Evolutionary conservation across 2,329 filamentous ascomycete genomes (phyloP), one percentile per base, ranked within the genome.

Genomic region (Colletotrichum agaves): DNA sequence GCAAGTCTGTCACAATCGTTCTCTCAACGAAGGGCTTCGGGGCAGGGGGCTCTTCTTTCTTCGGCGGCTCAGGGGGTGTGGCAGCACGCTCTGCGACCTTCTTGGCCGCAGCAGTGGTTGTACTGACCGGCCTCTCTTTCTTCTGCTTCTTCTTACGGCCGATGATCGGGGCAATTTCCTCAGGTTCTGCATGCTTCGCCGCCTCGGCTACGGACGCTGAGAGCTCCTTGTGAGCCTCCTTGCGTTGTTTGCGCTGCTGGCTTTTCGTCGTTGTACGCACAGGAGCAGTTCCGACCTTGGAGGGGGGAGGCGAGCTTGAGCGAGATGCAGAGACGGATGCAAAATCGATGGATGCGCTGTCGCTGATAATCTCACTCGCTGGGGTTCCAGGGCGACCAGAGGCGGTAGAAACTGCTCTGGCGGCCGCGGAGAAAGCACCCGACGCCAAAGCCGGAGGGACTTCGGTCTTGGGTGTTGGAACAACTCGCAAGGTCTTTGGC

Each of bases 61-160:
- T 71, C 7, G 71, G 61, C 13, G 67, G 49, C 23, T 68, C 49
- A 13, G 63, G 17, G 5, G 68, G 55, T 7, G 61, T 27, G 11
- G 61, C 37, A 5, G 43, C 50, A 5, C 62, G 56, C 46, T 70
- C 69, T 61, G 68, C 50, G 12, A 35, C 35, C 17, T 71, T 69
- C 61, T 73, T 70, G 8, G 56, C 41, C 17, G 63, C 47, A 55
- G 69, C 62, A 0, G 72, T 60, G 47, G 78, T 77, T 17, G 56
- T 31, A n/a, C 17, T 53, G 7, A 61, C 37, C 13, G 78, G 77
- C 73, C 88, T 90, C 73, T 91, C 89, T 79, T 93, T 95, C 83
- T 92, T 94, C 76, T 92, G 88, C 80, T 95, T 96, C 83, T 93
- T 95, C 83, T 94, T 94, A 59, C 93, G 88, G 37, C 91, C 91